Base-by-base conservation (phyloP, 192 early-diverging fungal species). In the Entomortierella lignicola region DNA sequence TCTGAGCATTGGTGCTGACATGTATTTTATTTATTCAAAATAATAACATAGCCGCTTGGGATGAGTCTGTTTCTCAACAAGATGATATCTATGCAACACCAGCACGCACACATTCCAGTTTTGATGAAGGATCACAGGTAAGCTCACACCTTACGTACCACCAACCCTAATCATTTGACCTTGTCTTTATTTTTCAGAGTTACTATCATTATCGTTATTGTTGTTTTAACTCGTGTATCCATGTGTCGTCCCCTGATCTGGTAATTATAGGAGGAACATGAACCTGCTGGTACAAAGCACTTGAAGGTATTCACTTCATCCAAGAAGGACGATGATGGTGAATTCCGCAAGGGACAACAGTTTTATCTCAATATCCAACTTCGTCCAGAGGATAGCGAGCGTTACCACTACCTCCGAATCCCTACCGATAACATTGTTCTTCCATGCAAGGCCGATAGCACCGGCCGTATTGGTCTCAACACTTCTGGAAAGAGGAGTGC, bases 281-380 rank as follows among this genome's bases (percentile, higher is more conserved):
- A 54, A 17, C 37, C 55, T 37, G 21, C 54, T 41, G 55, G 55
- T 32, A 59, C 61, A 39, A 79, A 79, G 63, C 48, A 26, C 21
- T 41, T 79, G 25, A 70, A 69, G 41, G 75, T 79, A 25, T 79
- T 70, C 30, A 79, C 75, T 21, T 70, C 68, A 7, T 79, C 75
- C 62, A 79, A 79, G 21, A 79, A 79, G 57, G 75, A 79, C 26
- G 75, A 79, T 32, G 68, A 79, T 39, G 75, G 75, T 13, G 75
- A 79, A 63, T 79, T 79, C 75, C 66, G 75, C 11, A 79, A 79
- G 42, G 75, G 75, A 23, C 75, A 79, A 42, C 75, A 79, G 75
- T 79, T 79, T 63, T 79, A 79, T 41, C 63, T 79, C 23, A 79
- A 79, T 50, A 69, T 79, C 23, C 75, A 79, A 25, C 57, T 79